phyloP scores from a whole-genome alignment of 495 filamentous ascomycete species.

The Bacidia gigantensis region DNA sequence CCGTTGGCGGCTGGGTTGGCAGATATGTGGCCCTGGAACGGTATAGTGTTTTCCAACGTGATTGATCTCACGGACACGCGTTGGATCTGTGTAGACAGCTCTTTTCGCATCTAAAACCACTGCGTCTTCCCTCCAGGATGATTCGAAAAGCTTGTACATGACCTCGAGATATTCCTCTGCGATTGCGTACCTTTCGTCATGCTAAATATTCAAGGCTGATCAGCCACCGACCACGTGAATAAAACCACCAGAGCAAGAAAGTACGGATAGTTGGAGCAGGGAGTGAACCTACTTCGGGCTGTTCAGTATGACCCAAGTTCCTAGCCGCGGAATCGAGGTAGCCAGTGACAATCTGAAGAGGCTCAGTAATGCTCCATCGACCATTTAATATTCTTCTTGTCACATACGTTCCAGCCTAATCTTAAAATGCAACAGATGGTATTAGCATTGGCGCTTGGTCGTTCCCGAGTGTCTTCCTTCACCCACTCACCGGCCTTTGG shows the following conservation, averaged over 20 bases:
- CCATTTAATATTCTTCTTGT: too few species aligned
- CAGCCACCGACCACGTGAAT: neutral
- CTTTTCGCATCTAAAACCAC: constrained; percentile 40
- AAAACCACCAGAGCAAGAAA: too few species aligned
- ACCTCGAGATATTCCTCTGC: constrained; percentile 57
- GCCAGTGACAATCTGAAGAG: constrained; percentile 44
- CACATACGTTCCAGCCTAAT: too few species aligned
- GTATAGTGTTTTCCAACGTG: constrained; percentile 52
- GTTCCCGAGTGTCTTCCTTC: too few species aligned
- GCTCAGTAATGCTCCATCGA: too few species aligned
- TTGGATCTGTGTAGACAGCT: constrained; percentile 46
- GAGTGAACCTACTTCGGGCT: too few species aligned
- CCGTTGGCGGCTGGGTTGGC: constrained; percentile 49
- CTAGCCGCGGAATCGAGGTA: constrained; percentile 54
- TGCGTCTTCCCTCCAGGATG: constrained; percentile 55
- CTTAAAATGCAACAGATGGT: too few species aligned
- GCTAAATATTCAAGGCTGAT: too few species aligned
- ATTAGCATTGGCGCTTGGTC: too few species aligned
- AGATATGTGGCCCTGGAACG: constrained; percentile 52
- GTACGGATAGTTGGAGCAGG: too few species aligned
- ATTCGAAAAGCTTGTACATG: constrained; percentile 56
- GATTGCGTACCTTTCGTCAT: constrained; percentile 53
- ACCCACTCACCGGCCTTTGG: constrained; percentile 42
- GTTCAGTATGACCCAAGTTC: constrained; percentile 42
- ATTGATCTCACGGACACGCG: constrained; percentile 47